These are phyloP conservation scores for Cryoendolithus antarcticus DNA, from an alignment of 2,329 filamentous ascomycete species.

Conservation along the genomic window DNA sequence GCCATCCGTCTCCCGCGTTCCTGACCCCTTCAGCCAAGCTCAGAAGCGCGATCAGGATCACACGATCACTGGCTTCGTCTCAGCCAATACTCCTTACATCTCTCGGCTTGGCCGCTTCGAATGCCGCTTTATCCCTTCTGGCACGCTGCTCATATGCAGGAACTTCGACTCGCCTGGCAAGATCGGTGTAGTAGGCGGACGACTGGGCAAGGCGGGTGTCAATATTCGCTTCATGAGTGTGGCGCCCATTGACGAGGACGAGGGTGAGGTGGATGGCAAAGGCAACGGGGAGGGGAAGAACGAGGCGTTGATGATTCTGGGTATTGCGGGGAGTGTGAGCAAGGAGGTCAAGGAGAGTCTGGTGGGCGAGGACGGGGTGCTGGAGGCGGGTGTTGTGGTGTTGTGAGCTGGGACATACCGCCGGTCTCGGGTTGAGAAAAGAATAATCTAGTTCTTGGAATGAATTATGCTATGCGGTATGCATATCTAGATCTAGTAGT, in stretches of 20 bases:
- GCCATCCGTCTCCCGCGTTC: conserved; percentile 15
- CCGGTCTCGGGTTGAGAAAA: no score
- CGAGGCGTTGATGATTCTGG: conserved; percentile 73
- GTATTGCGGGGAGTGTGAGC: conserved; percentile 54
- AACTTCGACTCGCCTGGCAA: conserved; percentile 75
- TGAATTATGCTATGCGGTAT: background rate
- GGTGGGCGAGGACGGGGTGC: conserved; percentile 37
- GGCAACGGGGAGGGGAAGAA: conserved; percentile 31
- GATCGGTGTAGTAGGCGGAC: conserved; percentile 65
- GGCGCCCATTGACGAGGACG: conserved; percentile 37
- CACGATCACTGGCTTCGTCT: conserved; percentile 54
- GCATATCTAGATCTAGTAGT: conserved; percentile 34
- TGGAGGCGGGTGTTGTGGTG: conserved; percentile 41
- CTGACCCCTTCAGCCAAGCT: conserved; percentile 7
- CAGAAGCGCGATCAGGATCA: conserved; percentile 31
- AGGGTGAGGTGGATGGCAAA: conserved; percentile 11
- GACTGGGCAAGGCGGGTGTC: conserved; percentile 56
- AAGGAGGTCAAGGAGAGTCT: conserved; percentile 41
- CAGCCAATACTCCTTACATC: conserved; percentile 53
- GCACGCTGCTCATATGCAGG: conserved; percentile 63
- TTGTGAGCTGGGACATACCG: conserved; percentile 19
- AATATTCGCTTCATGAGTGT: conserved; percentile 78
- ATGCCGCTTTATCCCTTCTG: conserved; percentile 60
- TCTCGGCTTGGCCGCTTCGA: conserved; percentile 61
- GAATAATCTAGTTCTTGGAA: no score